Percentiles rank a stretch among this genome's conserved stretches.
Evolutionary conservation across 805 yeast species (phyloP).

Genomic region (Diddensiella santjacobensis): DNA sequence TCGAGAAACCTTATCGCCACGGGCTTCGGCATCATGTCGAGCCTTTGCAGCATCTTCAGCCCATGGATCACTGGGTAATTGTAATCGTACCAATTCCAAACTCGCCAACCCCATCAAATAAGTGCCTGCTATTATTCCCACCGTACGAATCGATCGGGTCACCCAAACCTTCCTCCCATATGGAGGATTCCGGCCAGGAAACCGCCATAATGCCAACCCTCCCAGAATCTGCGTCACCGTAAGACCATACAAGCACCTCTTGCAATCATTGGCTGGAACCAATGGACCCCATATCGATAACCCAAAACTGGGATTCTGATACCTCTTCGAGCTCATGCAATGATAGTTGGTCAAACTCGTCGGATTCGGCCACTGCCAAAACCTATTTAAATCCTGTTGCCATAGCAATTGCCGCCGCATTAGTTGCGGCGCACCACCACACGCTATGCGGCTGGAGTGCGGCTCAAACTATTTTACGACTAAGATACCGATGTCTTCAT

Average conservation of each 20-base stretch:
- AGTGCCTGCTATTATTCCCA: constrained; percentile 42
- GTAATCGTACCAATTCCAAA: constrained; percentile 51
- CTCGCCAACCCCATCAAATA: constrained; percentile 51
- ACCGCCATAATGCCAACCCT: constrained; percentile 22
- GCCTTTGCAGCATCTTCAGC: constrained; percentile 58
- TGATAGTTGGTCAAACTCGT: too few relatives aligned
- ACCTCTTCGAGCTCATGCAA: constrained; percentile 8
- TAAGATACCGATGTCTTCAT: too few relatives aligned
- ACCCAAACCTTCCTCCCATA: constrained; percentile 20
- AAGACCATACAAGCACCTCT: constrained; percentile 48
- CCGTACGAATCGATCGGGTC: constrained; percentile 31
- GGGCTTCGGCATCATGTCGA: constrained; percentile 46
- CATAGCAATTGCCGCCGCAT: too few relatives aligned
- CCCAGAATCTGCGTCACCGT: constrained; percentile 47
- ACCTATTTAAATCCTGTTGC: too few relatives aligned
- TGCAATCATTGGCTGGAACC: constrained; percentile 68
- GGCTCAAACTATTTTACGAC: too few relatives aligned
- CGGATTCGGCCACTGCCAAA: too few relatives aligned
- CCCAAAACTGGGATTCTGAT: constrained; percentile 53
- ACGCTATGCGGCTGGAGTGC: too few relatives aligned
- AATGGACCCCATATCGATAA: constrained; percentile 64
- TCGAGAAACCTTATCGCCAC: constrained; percentile 47
- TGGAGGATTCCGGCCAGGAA: constrained; percentile 23
- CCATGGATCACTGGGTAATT: constrained; percentile 59
- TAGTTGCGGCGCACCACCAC: too few relatives aligned